These are phyloP conservation scores for Jatropha multifida DNA, from an alignment of 441 rosid species.

Conservation along the genomic window DNA sequence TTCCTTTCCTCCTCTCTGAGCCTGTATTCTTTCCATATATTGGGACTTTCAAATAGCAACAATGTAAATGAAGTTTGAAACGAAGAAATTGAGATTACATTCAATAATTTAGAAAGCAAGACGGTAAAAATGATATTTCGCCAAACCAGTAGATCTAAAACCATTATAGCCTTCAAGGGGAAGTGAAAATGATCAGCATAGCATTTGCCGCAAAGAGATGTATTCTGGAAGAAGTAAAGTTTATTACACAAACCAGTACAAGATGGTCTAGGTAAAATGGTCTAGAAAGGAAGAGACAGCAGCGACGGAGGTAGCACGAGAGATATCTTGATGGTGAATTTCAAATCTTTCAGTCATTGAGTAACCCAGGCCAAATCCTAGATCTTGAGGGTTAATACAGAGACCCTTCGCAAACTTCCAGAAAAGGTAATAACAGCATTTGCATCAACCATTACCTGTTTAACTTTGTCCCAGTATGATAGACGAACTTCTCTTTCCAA, in stretches of 20 bases:
- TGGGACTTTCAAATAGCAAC: constrained; percentile 7
- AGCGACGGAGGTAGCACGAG: neutral
- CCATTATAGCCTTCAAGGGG: neutral
- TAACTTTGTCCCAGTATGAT: constrained; percentile 98
- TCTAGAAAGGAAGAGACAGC: neutral
- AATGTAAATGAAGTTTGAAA: constrained; percentile 1
- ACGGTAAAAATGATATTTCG: neutral
- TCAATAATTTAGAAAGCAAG: neutral
- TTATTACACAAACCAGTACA: no score
- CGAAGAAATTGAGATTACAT: neutral
- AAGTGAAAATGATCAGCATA: neutral
- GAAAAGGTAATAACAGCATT: neutral
- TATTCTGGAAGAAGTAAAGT: neutral
- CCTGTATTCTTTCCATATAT: neutral
- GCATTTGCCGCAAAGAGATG: neutral
- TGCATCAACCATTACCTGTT: constrained; percentile 62
- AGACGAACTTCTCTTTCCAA: constrained; percentile 97
- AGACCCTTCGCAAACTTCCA: constrained; percentile 5
- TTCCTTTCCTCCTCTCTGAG: neutral
- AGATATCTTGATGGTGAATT: neutral
- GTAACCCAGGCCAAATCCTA: neutral
- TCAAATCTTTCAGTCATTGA: neutral
- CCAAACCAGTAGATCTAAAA: neutral
- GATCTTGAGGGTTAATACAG: neutral
- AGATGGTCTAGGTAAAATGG: neutral